Evolutionary conservation across 2,329 filamentous ascomycete species (phyloP).

Genomic region (Plectosphaerella plurivora): DNA sequence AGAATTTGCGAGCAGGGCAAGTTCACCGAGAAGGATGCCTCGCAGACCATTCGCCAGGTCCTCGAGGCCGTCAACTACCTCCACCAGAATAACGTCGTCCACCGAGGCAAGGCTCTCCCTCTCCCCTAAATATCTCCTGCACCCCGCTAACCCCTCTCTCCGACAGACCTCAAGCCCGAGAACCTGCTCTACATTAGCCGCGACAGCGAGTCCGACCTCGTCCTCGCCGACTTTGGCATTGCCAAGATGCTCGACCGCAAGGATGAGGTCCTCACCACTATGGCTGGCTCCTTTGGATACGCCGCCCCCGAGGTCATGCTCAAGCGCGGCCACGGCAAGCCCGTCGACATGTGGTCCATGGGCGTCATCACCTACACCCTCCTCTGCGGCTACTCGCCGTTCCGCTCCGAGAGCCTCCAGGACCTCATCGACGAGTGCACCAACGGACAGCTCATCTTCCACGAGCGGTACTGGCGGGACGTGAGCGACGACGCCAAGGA

Average conservation of each 20-base stretch:
- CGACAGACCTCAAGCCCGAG: conserved; percentile 88
- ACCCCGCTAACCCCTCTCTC: conserved; percentile 6
- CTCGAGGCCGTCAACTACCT: conserved; percentile 91
- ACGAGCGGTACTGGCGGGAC: conserved; percentile 97
- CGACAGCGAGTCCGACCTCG: conserved; percentile 73
- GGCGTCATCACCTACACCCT: conserved; percentile 98
- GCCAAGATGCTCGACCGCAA: conserved; percentile 94
- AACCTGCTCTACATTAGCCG: conserved; percentile 91
- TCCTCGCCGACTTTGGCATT: conserved; percentile 96
- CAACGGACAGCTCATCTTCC: conserved; percentile 80
- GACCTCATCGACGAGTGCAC: conserved; percentile 95
- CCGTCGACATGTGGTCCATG: conserved; percentile 98
- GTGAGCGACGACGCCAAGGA: conserved; percentile 93
- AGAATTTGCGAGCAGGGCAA: conserved; percentile 97
- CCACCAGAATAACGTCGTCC: conserved; percentile 90
- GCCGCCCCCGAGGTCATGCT: conserved; percentile 98
- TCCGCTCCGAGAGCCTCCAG: conserved; percentile 88
- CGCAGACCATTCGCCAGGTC: conserved; percentile 91
- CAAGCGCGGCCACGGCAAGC: conserved; percentile 94
- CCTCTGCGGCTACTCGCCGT: conserved; percentile 96
- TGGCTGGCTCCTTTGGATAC: conserved; percentile 98
- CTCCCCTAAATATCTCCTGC: background rate
- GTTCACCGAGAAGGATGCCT: conserved; percentile 97
- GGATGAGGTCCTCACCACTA: conserved; percentile 89
- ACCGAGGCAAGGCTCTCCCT: conserved; percentile 65